Conservation (phyloP, 2,329 filamentous ascomycete genomes). For the Aspergillus terreus region DNA sequence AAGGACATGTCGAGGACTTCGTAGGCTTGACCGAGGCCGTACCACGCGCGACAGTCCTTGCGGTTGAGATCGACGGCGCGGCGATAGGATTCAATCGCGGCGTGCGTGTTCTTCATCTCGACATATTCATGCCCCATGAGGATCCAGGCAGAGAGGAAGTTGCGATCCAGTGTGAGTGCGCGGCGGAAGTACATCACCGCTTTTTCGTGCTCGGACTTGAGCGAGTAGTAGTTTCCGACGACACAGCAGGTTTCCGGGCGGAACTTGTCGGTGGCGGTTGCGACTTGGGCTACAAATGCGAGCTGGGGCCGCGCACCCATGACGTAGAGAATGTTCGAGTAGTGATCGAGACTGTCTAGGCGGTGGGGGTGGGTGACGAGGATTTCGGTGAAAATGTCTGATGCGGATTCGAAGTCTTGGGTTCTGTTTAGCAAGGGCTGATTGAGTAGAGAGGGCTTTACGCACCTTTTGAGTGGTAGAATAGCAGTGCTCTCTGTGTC, state of each 20-base stretch:
- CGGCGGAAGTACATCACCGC: slow-evolving; percentile 97
- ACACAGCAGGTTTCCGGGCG: slow-evolving; percentile 95
- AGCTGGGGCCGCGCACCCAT: slow-evolving; percentile 83
- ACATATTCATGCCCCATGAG: slow-evolving; percentile 99
- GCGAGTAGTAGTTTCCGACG: slow-evolving; percentile 93
- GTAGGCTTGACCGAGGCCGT: slow-evolving; percentile 93
- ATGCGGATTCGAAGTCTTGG: slow-evolving; percentile 60
- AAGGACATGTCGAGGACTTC: slow-evolving; percentile 98
- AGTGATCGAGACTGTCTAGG: slow-evolving; percentile 88
- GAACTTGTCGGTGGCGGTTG: slow-evolving; percentile 90
- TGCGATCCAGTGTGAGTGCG: slow-evolving; percentile 82
- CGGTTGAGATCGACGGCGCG: slow-evolving; percentile 94
- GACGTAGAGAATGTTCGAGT: slow-evolving; percentile 96
- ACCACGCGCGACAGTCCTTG: slow-evolving; percentile 96
- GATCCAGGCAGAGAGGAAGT: slow-evolving; percentile 93
- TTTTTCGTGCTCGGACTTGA: slow-evolving; percentile 94
- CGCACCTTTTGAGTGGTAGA: slow-evolving; percentile 76
- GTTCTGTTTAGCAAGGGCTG: slow-evolving; percentile 11
- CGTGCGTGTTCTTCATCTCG: slow-evolving; percentile 97
- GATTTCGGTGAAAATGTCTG: slow-evolving; percentile 64
- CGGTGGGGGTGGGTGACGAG: slow-evolving; percentile 63
- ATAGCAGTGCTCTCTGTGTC: slow-evolving; percentile 80
- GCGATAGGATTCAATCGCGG: slow-evolving; percentile 93
- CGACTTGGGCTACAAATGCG: slow-evolving; percentile 86
- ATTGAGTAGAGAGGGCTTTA: not conserved